Evolutionary conservation across 495 filamentous ascomycete species (phyloP).

Genomic region (Aeminium ludgeri): DNA sequence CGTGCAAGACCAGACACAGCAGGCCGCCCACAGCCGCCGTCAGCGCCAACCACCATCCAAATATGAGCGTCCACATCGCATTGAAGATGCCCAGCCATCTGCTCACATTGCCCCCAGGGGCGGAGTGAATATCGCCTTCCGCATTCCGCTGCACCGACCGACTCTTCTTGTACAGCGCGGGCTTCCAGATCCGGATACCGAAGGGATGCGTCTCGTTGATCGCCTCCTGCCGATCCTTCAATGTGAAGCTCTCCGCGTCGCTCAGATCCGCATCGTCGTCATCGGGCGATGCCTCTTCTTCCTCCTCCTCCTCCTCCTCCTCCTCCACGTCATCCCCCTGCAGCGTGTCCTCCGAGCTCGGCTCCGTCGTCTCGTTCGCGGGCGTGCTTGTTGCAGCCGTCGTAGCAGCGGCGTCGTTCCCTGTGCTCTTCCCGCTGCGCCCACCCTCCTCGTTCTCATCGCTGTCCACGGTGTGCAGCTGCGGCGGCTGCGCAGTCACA

Average conservation of each 20-base stretch:
- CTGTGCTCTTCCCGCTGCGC: conserved; percentile 12
- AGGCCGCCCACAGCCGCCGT: conserved; percentile 55
- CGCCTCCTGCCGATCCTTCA: conserved; percentile 88
- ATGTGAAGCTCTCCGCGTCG: conserved; percentile 41
- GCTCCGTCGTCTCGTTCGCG: conserved; percentile 12
- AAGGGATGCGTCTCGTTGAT: conserved; percentile 99
- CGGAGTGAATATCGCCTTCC: conserved; percentile 93
- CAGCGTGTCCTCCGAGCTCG: conserved; percentile 20
- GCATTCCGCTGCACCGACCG: conserved; percentile 91
- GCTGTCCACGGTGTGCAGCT: conserved; percentile 34
- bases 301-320: conserved; percentile 32
- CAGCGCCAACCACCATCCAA: conserved; percentile 93
- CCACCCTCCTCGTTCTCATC: conserved; percentile 18
- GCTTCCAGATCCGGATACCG: conserved; percentile 97
- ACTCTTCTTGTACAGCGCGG: conserved; percentile 92
- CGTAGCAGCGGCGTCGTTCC: conserved; percentile 4
- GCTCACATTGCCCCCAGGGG: conserved; percentile 76
- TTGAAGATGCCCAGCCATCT: conserved; percentile 73
- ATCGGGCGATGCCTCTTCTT: conserved; percentile 32
- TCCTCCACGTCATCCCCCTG: conserved; percentile 27
- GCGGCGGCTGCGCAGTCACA: conserved; percentile 35
- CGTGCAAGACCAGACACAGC: conserved; percentile 26
- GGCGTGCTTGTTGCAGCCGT: not conserved
- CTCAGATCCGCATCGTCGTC: conserved; percentile 29
- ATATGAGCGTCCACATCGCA: conserved; percentile 73